These are phyloP conservation scores for Leccinum variicolor DNA, from an alignment of 768 basidiomycete species.

Conservation along the genomic window DNA sequence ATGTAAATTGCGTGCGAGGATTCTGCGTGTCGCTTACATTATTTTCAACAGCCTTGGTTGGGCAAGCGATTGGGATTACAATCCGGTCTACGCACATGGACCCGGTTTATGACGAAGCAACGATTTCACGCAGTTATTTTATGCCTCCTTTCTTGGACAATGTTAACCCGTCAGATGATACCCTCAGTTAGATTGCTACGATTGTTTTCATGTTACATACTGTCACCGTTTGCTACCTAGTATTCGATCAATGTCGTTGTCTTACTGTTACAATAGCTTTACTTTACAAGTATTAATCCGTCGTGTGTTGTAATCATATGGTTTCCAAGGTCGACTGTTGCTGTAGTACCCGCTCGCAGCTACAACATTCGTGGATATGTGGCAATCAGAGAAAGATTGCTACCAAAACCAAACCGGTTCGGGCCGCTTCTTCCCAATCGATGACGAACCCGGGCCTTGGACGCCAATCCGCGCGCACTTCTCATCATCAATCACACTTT, in stretches of 20 bases:
- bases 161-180: slow-evolving; percentile 11
- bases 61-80: slow-evolving; percentile 21
- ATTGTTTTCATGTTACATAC: neutral
- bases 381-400: neutral
- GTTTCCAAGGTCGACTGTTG: neutral
- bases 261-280: slow-evolving; percentile 8
- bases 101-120: slow-evolving; percentile 1
- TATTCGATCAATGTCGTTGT: neutral
- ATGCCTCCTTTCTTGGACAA: slow-evolving; percentile 10
- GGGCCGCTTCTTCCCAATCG: slow-evolving; percentile 5
- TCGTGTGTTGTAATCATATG: slow-evolving; percentile 6
- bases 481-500: neutral
- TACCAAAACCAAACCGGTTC: slow-evolving; percentile 5
- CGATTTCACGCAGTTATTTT: slow-evolving; percentile 1
- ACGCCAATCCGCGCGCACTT: neutral
- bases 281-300: slow-evolving; percentile 10
- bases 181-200: slow-evolving; percentile 1
- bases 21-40: neutral
- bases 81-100: slow-evolving; percentile 8
- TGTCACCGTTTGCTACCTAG: neutral
- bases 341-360: neutral
- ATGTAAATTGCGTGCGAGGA: neutral
- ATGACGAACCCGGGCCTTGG: slow-evolving; percentile 5
- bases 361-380: neutral
- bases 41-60: slow-evolving; percentile 7